These are phyloP conservation scores for Solanum etuberosum DNA, from an alignment of 257 asterid species.

Conservation along the genomic window DNA sequence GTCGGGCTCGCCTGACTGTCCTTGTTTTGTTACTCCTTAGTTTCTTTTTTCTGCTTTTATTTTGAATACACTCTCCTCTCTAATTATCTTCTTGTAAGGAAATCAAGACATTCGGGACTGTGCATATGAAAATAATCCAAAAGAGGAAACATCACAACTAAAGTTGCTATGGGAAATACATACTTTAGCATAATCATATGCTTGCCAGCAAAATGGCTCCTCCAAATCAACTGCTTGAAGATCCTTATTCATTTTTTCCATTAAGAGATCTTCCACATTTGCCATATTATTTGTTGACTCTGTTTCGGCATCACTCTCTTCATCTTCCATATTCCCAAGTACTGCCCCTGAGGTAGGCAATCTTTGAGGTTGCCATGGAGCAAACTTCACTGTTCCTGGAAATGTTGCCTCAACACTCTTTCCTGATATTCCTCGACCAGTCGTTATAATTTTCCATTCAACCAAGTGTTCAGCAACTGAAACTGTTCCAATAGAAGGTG, in stretches of 20 bases:
- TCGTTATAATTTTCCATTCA: conserved; percentile 74
- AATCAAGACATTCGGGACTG: background rate
- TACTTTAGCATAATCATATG: conserved; percentile 88
- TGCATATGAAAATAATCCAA: background rate
- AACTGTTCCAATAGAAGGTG: conserved; percentile 88
- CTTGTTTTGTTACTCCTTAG: background rate
- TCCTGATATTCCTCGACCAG: conserved; percentile 73
- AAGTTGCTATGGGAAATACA: conserved; percentile 7
- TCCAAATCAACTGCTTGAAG: conserved; percentile 89
- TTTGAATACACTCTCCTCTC: background rate
- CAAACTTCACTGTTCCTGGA: conserved; percentile 88
- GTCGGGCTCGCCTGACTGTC: background rate
- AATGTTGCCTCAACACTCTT: conserved; percentile 86
- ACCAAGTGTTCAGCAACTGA: conserved; percentile 59
- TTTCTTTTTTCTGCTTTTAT: background rate
- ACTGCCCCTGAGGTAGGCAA: conserved; percentile 26
- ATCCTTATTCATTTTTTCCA: conserved; percentile 79
- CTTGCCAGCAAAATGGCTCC: conserved; percentile 96
- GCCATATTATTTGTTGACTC: conserved; percentile 49
- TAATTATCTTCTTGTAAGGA: background rate
- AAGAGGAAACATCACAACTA: background rate
- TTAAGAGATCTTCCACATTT: conserved; percentile 73
- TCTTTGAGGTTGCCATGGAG: conserved; percentile 73
- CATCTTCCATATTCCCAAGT: conserved; percentile 37
- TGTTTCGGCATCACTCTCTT: conserved; percentile 74